Conservation (phyloP, 495 filamentous ascomycete species). For the Penicillium subrubescens region DNA sequence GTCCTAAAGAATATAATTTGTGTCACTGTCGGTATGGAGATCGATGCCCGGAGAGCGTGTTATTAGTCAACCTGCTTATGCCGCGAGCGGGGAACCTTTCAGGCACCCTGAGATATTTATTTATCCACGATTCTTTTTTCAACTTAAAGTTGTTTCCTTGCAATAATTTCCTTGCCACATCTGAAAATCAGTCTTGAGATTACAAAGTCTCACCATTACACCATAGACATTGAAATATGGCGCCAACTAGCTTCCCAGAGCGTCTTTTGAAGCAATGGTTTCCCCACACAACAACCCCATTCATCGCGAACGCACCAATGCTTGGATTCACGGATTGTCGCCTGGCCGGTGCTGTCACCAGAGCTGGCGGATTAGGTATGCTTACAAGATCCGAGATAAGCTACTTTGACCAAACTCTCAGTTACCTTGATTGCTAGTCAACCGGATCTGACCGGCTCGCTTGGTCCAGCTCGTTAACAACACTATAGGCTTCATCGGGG, state of each 20-base stretch:
- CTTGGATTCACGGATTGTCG: constrained; percentile 65
- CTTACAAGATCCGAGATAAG: background rate
- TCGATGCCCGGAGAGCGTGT: too few species aligned
- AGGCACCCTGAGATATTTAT: too few species aligned
- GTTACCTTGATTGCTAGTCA: background rate
- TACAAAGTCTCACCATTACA: background rate
- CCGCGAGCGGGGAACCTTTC: too few species aligned
- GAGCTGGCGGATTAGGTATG: constrained; percentile 71
- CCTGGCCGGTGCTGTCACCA: constrained; percentile 73
- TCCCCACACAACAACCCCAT: constrained; percentile 38
- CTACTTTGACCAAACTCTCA: background rate
- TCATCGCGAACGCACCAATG: constrained; percentile 70
- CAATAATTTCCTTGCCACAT: too few species aligned
- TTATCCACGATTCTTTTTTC: too few species aligned
- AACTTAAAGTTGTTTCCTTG: too few species aligned
- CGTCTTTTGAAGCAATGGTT: constrained; percentile 20
- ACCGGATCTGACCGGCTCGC: background rate
- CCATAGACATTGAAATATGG: background rate
- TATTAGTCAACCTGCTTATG: too few species aligned
- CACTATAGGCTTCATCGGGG: constrained; percentile 60
- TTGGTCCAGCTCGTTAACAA: background rate
- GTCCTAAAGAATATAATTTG: too few species aligned
- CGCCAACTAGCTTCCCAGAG: background rate
- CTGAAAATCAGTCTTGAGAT: background rate
- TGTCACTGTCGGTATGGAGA: too few species aligned